These are phyloP conservation scores for Drechslera avenae DNA, from an alignment of 2,329 filamentous ascomycete species.

Conservation along the genomic window DNA sequence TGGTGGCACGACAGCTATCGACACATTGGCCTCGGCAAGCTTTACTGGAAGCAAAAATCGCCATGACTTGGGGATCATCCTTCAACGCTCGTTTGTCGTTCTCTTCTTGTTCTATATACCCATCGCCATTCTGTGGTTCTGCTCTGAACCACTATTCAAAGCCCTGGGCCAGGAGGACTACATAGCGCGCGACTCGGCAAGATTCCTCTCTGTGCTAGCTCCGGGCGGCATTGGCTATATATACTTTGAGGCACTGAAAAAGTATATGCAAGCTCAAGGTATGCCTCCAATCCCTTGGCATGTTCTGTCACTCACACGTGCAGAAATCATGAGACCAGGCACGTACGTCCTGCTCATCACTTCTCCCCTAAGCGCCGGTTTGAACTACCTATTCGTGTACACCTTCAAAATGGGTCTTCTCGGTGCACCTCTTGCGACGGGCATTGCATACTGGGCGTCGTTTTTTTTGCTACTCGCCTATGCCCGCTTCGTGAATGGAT, in stretches of 20 bases:
- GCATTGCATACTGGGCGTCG: slow-evolving; percentile 84
- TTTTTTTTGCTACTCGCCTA: slow-evolving; percentile 79
- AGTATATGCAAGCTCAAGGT: slow-evolving; percentile 64
- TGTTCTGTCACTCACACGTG: slow-evolving; percentile 12
- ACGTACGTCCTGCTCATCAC: slow-evolving; percentile 67
- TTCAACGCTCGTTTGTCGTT: slow-evolving; percentile 77
- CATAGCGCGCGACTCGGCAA: slow-evolving; percentile 73
- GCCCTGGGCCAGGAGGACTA: slow-evolving; percentile 77
- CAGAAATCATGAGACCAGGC: slow-evolving; percentile 67
- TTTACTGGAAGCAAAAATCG: slow-evolving; percentile 83
- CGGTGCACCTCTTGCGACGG: slow-evolving; percentile 80
- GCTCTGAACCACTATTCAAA: slow-evolving; percentile 74
- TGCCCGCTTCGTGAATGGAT: slow-evolving; percentile 70
- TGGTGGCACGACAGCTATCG: slow-evolving; percentile 83
- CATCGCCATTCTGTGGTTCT: slow-evolving; percentile 74
- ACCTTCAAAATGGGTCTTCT: slow-evolving; percentile 72
- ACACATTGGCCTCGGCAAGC: slow-evolving; percentile 80
- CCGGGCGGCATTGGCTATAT: slow-evolving; percentile 86
- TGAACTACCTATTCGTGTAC: slow-evolving; percentile 75
- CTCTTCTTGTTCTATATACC: slow-evolving; percentile 74
- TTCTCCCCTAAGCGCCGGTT: slow-evolving; percentile 62
- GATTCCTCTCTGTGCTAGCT: slow-evolving; percentile 73
- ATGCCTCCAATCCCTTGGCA: slow-evolving; percentile 4
- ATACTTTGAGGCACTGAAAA: slow-evolving; percentile 80
- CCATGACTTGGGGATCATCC: slow-evolving; percentile 75